phyloP scores from a whole-genome alignment of 805 yeast genomes.

The Candida caryicola region DNA sequence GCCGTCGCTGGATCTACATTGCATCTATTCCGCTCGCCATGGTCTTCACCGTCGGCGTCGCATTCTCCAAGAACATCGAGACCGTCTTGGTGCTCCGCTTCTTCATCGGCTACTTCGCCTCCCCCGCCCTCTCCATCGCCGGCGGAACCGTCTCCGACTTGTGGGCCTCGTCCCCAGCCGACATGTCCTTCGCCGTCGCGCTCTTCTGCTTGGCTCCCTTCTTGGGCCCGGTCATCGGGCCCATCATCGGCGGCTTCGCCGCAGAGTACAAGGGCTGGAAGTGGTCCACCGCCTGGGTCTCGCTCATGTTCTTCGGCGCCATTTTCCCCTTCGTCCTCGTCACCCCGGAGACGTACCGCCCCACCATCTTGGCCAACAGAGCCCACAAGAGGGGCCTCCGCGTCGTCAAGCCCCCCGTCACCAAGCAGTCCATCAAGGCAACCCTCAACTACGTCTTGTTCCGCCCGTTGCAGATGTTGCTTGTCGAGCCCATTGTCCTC shows the following conservation, averaged over 20 bases:
- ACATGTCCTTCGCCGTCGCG: constrained; percentile 71
- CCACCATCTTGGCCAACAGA: constrained; percentile 57
- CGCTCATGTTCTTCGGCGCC: constrained; percentile 63
- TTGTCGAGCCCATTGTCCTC: constrained; percentile 71
- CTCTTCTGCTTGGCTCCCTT: constrained; percentile 78
- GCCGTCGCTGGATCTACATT: constrained; percentile 61
- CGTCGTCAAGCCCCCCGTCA: constrained; percentile 33
- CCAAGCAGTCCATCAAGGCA: constrained; percentile 37
- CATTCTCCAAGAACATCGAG: constrained; percentile 58
- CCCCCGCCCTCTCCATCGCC: constrained; percentile 81
- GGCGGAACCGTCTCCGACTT: constrained; percentile 82
- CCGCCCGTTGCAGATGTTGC: constrained; percentile 66
- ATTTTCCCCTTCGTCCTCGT: constrained; percentile 49
- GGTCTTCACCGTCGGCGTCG: constrained; percentile 74
- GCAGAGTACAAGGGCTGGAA: constrained; percentile 64
- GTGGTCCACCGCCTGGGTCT: constrained; percentile 68
- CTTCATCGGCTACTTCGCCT: constrained; percentile 70
- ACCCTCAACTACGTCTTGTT: constrained; percentile 51
- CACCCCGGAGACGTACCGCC: constrained; percentile 75
- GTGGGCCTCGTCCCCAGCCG: constrained; percentile 54
- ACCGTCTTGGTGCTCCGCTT: constrained; percentile 66
- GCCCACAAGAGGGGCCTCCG: constrained; percentile 59
- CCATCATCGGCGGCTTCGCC: constrained; percentile 71
- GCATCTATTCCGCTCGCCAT: constrained; percentile 61
- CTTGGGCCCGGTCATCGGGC: constrained; percentile 77